A percentile compares a stretch with the other conserved stretches of the same genome.
Conservation (phyloP, 768 basidiomycete genomes). For the Hydnum rufescens region DNA sequence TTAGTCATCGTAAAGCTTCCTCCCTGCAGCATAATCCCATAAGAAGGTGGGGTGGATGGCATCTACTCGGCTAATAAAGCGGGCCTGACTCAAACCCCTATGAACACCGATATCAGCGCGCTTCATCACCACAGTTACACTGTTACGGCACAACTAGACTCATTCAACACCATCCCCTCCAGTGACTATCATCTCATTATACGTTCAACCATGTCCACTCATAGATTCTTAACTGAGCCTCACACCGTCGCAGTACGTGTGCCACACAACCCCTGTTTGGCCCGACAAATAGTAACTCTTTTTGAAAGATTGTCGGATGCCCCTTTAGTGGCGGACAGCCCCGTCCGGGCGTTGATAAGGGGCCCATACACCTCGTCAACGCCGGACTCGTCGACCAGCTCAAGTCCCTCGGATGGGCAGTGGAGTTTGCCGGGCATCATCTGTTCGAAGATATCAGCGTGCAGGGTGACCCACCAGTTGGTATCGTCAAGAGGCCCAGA, state of each 20-base stretch:
- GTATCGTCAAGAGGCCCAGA: slow-evolving; percentile 76
- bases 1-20: too few relatives aligned
- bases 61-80: too few relatives aligned
- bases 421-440: slow-evolving; percentile 78
- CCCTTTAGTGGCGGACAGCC: slow-evolving; percentile 76
- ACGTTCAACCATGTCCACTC: too few relatives aligned
- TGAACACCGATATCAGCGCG: too few relatives aligned
- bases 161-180: too few relatives aligned
- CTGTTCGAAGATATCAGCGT: slow-evolving; percentile 60
- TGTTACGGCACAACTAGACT: too few relatives aligned
- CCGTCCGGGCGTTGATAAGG: slow-evolving; percentile 52
- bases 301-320: slow-evolving; percentile 66
- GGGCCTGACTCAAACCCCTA: too few relatives aligned
- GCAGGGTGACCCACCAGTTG: slow-evolving; percentile 57
- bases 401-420: slow-evolving; percentile 64
- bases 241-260: slow-evolving; percentile 59
- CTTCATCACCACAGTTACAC: too few relatives aligned
- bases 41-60: too few relatives aligned
- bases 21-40: too few relatives aligned
- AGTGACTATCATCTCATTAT: too few relatives aligned
- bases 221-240: slow-evolving; percentile 38
- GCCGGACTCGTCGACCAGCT: slow-evolving; percentile 71
- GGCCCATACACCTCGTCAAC: slow-evolving; percentile 74
- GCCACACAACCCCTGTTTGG: background rate
- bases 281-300: slow-evolving; percentile 8